Conservation (phyloP, 768 basidiomycete species). For the Mycena haematopus region DNA sequence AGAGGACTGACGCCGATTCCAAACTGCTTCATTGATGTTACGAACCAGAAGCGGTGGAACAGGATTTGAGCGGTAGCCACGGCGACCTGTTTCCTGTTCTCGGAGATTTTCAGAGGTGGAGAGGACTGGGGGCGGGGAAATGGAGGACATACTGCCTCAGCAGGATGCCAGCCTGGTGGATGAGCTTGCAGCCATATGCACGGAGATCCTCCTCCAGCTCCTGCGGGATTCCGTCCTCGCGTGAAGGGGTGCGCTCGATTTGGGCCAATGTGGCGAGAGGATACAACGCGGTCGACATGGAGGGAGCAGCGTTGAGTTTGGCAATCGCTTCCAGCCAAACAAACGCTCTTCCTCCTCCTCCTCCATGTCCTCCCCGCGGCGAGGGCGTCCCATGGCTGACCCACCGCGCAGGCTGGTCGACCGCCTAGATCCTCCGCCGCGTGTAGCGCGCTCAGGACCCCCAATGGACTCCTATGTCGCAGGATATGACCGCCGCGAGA, state of each 20-base stretch:
- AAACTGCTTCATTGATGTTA: slow-evolving; percentile 93
- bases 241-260: slow-evolving; percentile 80
- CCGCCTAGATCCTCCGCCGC: slow-evolving; percentile 19
- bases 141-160: slow-evolving; percentile 75
- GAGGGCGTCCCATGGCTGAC: slow-evolving; percentile 5
- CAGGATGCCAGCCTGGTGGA: slow-evolving; percentile 92
- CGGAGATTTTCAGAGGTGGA: slow-evolving; percentile 19
- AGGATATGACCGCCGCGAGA: slow-evolving; percentile 8
- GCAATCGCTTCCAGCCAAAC: slow-evolving; percentile 1
- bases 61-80: slow-evolving; percentile 96
- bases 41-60: slow-evolving; percentile 97
- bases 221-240: slow-evolving; percentile 78
- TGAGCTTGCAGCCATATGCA: slow-evolving; percentile 91
- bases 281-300: slow-evolving; percentile 63
- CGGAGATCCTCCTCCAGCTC: slow-evolving; percentile 89
- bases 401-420: slow-evolving; percentile 19
- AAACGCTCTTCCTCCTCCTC: not conserved
- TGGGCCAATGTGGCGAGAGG: slow-evolving; percentile 86
- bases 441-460: not conserved
- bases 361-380: not conserved
- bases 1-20: slow-evolving; percentile 61
- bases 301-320: not conserved
- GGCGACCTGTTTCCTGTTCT: slow-evolving; percentile 88
- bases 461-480: slow-evolving; percentile 24
- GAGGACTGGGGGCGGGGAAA: not conserved